Percentiles rank a stretch among this genome's conserved stretches.
Conservation (phyloP, 2,329 filamentous ascomycete genomes). For the Didymella glomerata region DNA sequence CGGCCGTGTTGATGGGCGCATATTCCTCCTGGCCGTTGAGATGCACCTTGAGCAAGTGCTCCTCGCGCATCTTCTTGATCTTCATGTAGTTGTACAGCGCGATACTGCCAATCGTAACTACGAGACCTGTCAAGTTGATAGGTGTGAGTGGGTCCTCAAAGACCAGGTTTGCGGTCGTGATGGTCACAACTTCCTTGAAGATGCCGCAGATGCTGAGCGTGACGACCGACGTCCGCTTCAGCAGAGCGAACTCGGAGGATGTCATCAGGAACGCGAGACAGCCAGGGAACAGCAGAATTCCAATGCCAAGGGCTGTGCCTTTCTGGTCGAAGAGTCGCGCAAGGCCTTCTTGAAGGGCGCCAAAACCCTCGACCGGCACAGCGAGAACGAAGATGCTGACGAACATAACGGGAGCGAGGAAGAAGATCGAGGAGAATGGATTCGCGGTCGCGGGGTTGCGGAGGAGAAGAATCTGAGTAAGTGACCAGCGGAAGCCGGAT, state of each 20-base stretch:
- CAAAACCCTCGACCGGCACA: slow-evolving; percentile 83
- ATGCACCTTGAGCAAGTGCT: slow-evolving; percentile 66
- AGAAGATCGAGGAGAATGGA: slow-evolving; percentile 96
- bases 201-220: slow-evolving; percentile 97
- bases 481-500: slow-evolving; percentile 95
- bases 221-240: slow-evolving; percentile 94
- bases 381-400: slow-evolving; percentile 80
- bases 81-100: slow-evolving; percentile 94
- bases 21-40: slow-evolving; percentile 51
- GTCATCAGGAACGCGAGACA: slow-evolving; percentile 96
- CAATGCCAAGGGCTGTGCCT: slow-evolving; percentile 71
- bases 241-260: slow-evolving; percentile 89
- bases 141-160: slow-evolving; percentile 88
- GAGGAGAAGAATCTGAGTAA: slow-evolving; percentile 95
- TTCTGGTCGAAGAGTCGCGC: slow-evolving; percentile 69
- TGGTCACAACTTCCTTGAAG: slow-evolving; percentile 98
- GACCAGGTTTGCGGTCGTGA: slow-evolving; percentile 83
- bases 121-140: slow-evolving; percentile 84
- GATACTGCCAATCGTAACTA: slow-evolving; percentile 90
- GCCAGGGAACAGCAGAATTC: slow-evolving; percentile 88
- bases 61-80: slow-evolving; percentile 83
- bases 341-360: slow-evolving; percentile 72
- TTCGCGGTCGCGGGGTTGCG: slow-evolving; percentile 95
- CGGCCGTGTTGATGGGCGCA: slow-evolving; percentile 45
- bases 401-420: slow-evolving; percentile 98